Conservation (phyloP, 2,329 filamentous ascomycete species). For the Pseudohalonectria lignicola region DNA sequence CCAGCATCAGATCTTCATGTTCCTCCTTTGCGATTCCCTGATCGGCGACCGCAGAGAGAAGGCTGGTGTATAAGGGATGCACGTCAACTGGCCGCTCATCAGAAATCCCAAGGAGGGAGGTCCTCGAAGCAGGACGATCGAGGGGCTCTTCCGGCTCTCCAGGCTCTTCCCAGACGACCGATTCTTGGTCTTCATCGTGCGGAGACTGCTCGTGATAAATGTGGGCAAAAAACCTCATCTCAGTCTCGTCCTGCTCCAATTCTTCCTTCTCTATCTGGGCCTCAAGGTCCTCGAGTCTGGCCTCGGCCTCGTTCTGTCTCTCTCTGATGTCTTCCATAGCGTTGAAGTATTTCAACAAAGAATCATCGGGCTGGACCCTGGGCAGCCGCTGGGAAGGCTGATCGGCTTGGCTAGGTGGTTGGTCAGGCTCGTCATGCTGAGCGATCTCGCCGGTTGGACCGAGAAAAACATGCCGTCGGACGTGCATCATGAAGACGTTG, state of each 20-base stretch:
- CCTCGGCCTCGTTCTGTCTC: constrained; percentile 11
- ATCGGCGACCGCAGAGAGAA: constrained; percentile 31
- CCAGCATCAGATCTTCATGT: constrained; percentile 29
- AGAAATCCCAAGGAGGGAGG: constrained; percentile 15
- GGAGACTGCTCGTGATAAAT: constrained; percentile 1
- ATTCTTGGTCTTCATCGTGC: background rate
- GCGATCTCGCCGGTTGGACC: too few relatives aligned
- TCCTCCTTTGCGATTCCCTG: constrained; percentile 35
- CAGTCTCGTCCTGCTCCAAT: constrained; percentile 1
- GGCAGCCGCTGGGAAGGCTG: too few relatives aligned
- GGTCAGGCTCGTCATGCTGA: too few relatives aligned
- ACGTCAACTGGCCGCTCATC: constrained; percentile 17
- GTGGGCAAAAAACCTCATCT: constrained; percentile 22
- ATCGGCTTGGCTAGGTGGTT: too few relatives aligned
- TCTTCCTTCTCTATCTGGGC: constrained; percentile 5
- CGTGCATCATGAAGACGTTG: background rate
- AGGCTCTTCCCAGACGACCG: too few relatives aligned
- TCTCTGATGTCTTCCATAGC: background rate
- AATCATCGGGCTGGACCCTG: background rate
- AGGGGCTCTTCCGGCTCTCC: too few relatives aligned
- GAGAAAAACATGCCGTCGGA: too few relatives aligned
- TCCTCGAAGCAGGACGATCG: constrained; percentile 6
- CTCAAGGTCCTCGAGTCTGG: constrained; percentile 23
- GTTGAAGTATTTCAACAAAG: background rate
- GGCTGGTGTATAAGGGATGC: constrained; percentile 34